Percentiles rank a stretch among this genome's conserved stretches.
phyloP scores from a whole-genome alignment of 108 stramenopile species.

The Ochromonas danica region DNA sequence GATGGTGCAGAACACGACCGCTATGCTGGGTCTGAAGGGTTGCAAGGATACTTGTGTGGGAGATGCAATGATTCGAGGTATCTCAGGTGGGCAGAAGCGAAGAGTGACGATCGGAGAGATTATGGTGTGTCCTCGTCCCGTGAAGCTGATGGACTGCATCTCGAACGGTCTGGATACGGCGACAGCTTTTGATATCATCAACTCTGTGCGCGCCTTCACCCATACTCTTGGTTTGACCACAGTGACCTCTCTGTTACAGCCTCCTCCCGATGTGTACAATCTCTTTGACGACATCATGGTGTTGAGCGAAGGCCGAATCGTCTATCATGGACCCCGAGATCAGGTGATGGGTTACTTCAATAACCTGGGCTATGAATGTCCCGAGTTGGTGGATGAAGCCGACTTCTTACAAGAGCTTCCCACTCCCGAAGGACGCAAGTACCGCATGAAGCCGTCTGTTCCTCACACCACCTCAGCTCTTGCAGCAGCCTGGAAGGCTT shows the following conservation, averaged over 20 bases:
- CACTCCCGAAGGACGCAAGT: not conserved
- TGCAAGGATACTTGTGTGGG: conserved; percentile 64
- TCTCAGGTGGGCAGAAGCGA: no score
- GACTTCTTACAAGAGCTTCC: conserved; percentile 62
- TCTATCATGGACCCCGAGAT: conserved; percentile 77
- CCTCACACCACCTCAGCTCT: not conserved
- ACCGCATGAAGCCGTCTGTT: not conserved
- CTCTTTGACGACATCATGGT: conserved; percentile 83
- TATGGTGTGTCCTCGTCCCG: conserved; percentile 48
- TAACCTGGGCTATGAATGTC: conserved; percentile 64
- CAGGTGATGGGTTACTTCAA: conserved; percentile 61
- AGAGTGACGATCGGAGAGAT: no score
- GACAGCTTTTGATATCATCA: conserved; percentile 75
- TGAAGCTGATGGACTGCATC: no score
- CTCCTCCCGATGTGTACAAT: conserved; percentile 83
- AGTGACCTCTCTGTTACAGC: conserved; percentile 73
- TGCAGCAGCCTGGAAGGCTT: not conserved
- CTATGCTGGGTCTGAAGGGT: no score
- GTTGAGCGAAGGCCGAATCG: conserved; percentile 69
- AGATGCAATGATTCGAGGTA: no score
- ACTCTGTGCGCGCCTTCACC: not conserved
- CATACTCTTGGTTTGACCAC: conserved; percentile 44
- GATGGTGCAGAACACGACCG: no score
- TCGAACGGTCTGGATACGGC: conserved; percentile 75
- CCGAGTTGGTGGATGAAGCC: conserved; percentile 69